Base-by-base conservation (phyloP, 768 basidiomycete species). In the Zangia roseola region DNA sequence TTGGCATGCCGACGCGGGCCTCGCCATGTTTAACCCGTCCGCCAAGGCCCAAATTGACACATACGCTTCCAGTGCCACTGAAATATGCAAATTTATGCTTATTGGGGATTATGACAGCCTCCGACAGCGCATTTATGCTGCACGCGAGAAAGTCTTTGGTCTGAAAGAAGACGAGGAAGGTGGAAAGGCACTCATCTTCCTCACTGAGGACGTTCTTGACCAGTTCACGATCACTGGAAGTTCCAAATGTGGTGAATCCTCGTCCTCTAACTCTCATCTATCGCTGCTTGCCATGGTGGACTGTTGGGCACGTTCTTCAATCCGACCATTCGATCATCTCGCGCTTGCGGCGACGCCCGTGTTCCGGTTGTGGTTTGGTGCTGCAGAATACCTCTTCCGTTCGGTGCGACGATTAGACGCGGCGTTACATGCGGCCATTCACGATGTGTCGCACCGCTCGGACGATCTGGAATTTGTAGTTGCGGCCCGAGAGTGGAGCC, bases 1-100 rank as follows among this genome's bases (percentile, higher is more conserved):
- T 52, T 99, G 94, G 94, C 95, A 99, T 70, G 95, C 98, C 62
- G 98, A 99, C 66, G 95, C 95, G 13, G 95, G 97, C 2, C 81
- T 99, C 17, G 95, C 95, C 1, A 91, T 98, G 64, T 80, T 99
- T 53, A 98, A 99, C 69, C 95, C 97, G 5, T 84, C 79, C 10
- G 97, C 97, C 0, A 80, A 81, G 36, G 67, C 76, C 2, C 95
- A 97, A 65, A 97, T 99, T 55, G 79, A 97, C 58, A 92, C 95
- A 56, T 99, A 86, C 63, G 86, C 95, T 3, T 79, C 81, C 50
- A 88, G 85, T 60, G 82, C 84, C 8, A 89, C 88, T 3, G 93
- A 92, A 48, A 76, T 98, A 23, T 98, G 93, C 78, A 98, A 97
- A 69, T 77, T 99, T 62, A 98, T 99, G 94, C 76, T 98, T 38